Evolutionary conservation across 805 yeast genomes (phyloP), one percentile per base, ranked within the genome.

Genomic region (Wickerhamomyces kurtzmanii): DNA sequence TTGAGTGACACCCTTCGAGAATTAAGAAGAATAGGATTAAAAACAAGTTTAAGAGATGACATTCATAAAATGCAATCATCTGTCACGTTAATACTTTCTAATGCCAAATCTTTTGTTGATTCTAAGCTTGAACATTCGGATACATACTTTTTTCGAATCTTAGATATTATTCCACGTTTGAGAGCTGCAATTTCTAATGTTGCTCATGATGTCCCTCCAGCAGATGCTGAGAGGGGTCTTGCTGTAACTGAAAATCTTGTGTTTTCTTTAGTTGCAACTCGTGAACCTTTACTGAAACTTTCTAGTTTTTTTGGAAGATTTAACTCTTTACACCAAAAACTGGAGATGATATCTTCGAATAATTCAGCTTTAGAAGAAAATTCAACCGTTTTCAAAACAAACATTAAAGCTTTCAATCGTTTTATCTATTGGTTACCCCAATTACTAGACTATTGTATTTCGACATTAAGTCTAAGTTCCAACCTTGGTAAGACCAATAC

Each of bases 161-260:
- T 91, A 20, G 97, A 91, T 41, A 46, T 87, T 16, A 52, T 89
- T 24, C 96, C 96, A 4, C 63, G 89, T 25, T 56, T 89, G 31
- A 67, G 94, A 43, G 67, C 76, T 12, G 57, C 82, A 3, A 74
- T 77, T 8, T 51, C 72, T 2, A 60, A 61, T 10, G 70, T 75
- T 10, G 68, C 75, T 7, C 79, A 72, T 6, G 96, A 85, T 41
- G 73, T 83, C 15, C 91, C 96, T 4, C 67, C 65, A 10, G 58
- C 68, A 3, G 93, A 81, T 46, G 68, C 82, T 17, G 80, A 74
- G 35, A 77, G 76, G 38, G 93, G 86, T 21, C 58, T 85, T 42
- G 85, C 86, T 7, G 74, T 75, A 7, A 58, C 74, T 3, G 96
- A 89, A 43, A 77, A 84, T 47, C 47, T 84, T 27, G 49, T 86